A percentile compares a stretch with the other conserved stretches of the same genome.
Evolutionary conservation across 2,329 filamentous ascomycete genomes (phyloP).

Genomic region (Ascochyta viciae-villosae): DNA sequence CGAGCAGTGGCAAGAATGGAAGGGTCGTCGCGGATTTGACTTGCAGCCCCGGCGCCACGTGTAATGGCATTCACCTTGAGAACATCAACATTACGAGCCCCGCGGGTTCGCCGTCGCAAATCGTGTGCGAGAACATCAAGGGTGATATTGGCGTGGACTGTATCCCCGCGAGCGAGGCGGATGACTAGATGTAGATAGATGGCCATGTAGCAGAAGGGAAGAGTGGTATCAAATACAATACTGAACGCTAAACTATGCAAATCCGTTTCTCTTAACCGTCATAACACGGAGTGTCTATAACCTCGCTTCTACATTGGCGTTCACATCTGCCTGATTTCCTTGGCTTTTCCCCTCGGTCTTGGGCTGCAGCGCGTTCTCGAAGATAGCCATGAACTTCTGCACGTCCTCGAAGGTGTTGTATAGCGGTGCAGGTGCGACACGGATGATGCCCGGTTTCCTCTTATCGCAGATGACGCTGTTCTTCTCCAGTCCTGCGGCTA

Average conservation of each 20-base stretch:
- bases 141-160: slow-evolving; percentile 53
- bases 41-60: slow-evolving; percentile 65
- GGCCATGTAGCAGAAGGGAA: not conserved
- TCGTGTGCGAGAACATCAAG: slow-evolving; percentile 60
- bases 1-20: slow-evolving; percentile 63
- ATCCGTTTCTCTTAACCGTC: not conserved
- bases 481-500: slow-evolving; percentile 69
- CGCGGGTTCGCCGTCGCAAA: slow-evolving; percentile 45
- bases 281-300: not conserved
- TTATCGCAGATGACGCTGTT: slow-evolving; percentile 81
- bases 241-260: slow-evolving; percentile 9
- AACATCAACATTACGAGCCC: slow-evolving; percentile 64
- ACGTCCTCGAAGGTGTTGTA: slow-evolving; percentile 85
- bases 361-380: slow-evolving; percentile 51
- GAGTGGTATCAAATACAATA: slow-evolving; percentile 13
- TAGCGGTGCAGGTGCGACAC: slow-evolving; percentile 81
- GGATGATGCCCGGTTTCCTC: slow-evolving; percentile 82
- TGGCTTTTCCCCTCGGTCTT: slow-evolving; percentile 10
- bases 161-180: slow-evolving; percentile 42
- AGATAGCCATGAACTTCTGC: slow-evolving; percentile 52
- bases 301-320: slow-evolving; percentile 13
- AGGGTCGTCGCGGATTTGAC: slow-evolving; percentile 62
- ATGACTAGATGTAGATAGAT: slow-evolving; percentile 12
- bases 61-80: slow-evolving; percentile 62
- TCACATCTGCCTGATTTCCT: not conserved